phyloP scores from a whole-genome alignment of 768 basidiomycete species.

The Podaxis sp. region DNA sequence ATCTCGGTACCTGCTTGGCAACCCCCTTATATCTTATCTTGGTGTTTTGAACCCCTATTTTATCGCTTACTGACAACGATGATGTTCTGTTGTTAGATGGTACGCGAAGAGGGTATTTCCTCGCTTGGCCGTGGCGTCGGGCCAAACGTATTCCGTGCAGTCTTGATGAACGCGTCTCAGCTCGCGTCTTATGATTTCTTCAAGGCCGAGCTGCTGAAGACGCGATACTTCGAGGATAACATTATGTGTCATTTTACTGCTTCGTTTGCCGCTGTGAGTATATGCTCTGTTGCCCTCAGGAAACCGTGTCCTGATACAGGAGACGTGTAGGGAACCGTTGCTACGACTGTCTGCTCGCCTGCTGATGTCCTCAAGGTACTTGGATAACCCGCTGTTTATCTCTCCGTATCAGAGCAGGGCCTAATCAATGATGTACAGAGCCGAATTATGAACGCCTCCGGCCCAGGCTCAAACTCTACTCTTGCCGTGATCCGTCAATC shows the following conservation, averaged over 20 bases:
- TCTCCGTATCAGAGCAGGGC: not conserved
- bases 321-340: slow-evolving; percentile 69
- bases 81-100: slow-evolving; percentile 54
- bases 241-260: slow-evolving; percentile 83
- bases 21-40: slow-evolving; percentile 3
- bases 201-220: slow-evolving; percentile 79
- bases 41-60: slow-evolving; percentile 3
- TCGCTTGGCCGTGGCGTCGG: slow-evolving; percentile 75
- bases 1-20: slow-evolving; percentile 4
- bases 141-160: slow-evolving; percentile 83
- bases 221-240: slow-evolving; percentile 75
- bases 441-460: slow-evolving; percentile 88
- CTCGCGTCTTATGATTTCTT: slow-evolving; percentile 95
- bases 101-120: slow-evolving; percentile 79
- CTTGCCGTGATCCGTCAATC: slow-evolving; percentile 67
- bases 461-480: slow-evolving; percentile 76
- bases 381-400: not conserved
- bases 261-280: slow-evolving; percentile 77
- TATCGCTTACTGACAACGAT: slow-evolving; percentile 12
- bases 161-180: slow-evolving; percentile 92
- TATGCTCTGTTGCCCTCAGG: not conserved
- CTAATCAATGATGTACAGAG: slow-evolving; percentile 39
- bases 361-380: slow-evolving; percentile 80
- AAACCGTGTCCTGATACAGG: not conserved
- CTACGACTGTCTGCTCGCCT: slow-evolving; percentile 86